These are phyloP conservation scores for Neurospora terricola DNA, from an alignment of 495 filamentous ascomycete species.

Conservation along the genomic window DNA sequence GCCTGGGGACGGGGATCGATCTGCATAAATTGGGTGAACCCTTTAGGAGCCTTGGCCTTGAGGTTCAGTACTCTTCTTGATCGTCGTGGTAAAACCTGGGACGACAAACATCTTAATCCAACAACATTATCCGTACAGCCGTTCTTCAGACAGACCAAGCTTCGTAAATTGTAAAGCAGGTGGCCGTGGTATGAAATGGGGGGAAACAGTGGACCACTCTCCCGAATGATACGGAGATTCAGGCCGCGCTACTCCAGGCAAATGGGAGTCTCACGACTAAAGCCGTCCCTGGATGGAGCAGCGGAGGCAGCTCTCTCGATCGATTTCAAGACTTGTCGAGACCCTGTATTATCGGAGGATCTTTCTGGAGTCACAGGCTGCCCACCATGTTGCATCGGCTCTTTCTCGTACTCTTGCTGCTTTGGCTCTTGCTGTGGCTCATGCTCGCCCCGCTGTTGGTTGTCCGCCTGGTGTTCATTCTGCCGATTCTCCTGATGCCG, in stretches of 20 bases:
- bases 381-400: background rate
- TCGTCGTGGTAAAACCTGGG: background rate
- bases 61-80: slow-evolving; percentile 89
- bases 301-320: background rate
- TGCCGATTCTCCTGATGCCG: background rate
- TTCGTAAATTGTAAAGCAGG: background rate
- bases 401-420: background rate
- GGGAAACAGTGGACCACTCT: background rate
- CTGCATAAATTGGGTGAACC: slow-evolving; percentile 59
- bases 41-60: slow-evolving; percentile 69
- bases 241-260: background rate
- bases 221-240: background rate
- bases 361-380: background rate
- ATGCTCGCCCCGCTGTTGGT: background rate
- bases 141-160: background rate
- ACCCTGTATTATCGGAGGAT: background rate
- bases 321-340: background rate
- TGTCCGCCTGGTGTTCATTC: background rate
- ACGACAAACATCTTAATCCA: background rate
- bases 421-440: background rate
- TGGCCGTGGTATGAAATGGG: background rate
- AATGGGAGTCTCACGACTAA: background rate
- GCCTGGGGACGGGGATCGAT: slow-evolving; percentile 72
- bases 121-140: background rate
- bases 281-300: background rate